These are phyloP conservation scores for Vitis labrusca DNA, from an alignment of 164 flowering plant species.

Conservation along the genomic window DNA sequence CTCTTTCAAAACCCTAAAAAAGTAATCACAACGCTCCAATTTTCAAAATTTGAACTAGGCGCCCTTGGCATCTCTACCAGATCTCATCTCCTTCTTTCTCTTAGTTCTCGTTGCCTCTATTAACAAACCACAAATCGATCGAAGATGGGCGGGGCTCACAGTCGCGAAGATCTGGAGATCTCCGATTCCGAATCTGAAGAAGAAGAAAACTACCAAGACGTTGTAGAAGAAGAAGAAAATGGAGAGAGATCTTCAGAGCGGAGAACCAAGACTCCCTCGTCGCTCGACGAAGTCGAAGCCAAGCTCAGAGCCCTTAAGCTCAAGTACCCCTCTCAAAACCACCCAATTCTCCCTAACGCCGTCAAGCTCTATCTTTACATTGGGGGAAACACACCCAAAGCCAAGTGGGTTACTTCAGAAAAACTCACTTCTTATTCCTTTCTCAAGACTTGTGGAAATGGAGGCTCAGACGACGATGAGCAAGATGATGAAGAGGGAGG, in stretches of 20 bases:
- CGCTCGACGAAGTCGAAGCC: slow-evolving; percentile 74
- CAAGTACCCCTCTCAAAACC: slow-evolving; percentile 47
- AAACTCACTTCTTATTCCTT: slow-evolving; percentile 62
- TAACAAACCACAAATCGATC: neutral
- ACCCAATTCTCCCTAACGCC: slow-evolving; percentile 43
- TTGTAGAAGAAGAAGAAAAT: slow-evolving; percentile 10
- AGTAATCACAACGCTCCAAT: slow-evolving; percentile 10
- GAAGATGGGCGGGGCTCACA: slow-evolving; percentile 60
- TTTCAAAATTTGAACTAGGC: slow-evolving; percentile 24
- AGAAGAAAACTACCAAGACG: slow-evolving; percentile 27
- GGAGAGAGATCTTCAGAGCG: slow-evolving; percentile 24
- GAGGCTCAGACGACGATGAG: slow-evolving; percentile 23
- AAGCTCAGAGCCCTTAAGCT: slow-evolving; percentile 69
- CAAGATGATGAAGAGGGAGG: slow-evolving; percentile 31
- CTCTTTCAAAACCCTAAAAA: neutral
- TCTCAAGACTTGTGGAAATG: slow-evolving; percentile 23
- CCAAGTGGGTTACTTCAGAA: slow-evolving; percentile 76
- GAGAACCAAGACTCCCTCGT: slow-evolving; percentile 36
- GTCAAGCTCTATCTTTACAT: slow-evolving; percentile 72
- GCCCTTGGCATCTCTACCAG: slow-evolving; percentile 4
- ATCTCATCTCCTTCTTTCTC: neutral
- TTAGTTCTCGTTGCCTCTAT: no score
- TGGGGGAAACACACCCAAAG: slow-evolving; percentile 64
- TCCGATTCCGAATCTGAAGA: slow-evolving; percentile 45
- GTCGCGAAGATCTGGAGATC: slow-evolving; percentile 61